These are phyloP conservation scores for Chlorella vulgaris DNA, from an alignment of 139 green algal species.

Conservation along the genomic window DNA sequence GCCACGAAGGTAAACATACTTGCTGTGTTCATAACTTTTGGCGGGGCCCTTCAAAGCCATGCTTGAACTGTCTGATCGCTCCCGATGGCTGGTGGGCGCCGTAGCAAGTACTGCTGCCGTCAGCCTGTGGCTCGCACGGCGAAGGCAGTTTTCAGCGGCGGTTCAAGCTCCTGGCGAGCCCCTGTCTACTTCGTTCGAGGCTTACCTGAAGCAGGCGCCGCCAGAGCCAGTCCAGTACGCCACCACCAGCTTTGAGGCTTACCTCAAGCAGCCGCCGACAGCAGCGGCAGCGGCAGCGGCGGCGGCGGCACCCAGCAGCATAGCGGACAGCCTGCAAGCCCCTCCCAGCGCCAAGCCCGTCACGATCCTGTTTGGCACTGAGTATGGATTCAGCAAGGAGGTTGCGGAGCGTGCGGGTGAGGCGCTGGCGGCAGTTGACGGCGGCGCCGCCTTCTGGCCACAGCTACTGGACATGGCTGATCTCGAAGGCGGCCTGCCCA, in stretches of 20 bases:
- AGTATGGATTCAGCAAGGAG: constrained; percentile 89
- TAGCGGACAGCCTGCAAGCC: not conserved
- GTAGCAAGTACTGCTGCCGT: too few relatives aligned
- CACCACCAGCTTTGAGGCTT: constrained; percentile 45
- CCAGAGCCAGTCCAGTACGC: not conserved
- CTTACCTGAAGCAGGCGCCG: constrained; percentile 27
- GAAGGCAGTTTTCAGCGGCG: not conserved
- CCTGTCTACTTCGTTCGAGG: constrained; percentile 42
- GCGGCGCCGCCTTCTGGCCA: constrained; percentile 59
- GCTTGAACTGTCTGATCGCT: too few relatives aligned
- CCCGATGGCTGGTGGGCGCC: too few relatives aligned
- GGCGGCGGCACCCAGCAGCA: not conserved
- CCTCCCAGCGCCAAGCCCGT: constrained; percentile 56
- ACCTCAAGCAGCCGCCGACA: constrained; percentile 22
- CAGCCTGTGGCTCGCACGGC: not conserved
- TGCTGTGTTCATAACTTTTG: too few relatives aligned
- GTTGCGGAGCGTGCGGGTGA: constrained; percentile 77
- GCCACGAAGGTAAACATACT: too few relatives aligned
- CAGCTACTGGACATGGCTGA: constrained; percentile 82
- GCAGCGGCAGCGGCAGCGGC: not conserved
- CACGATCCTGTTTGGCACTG: constrained; percentile 83
- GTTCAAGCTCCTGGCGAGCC: not conserved
- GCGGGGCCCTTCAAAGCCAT: too few relatives aligned
- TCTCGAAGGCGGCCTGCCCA: constrained; percentile 62
- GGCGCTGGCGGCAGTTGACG: constrained; percentile 38